Percentiles rank a stretch among this genome's conserved stretches.
These are phyloP conservation scores for Salix koriyanagi DNA, from an alignment of 345 rosid genomes.

Conservation along the genomic window DNA sequence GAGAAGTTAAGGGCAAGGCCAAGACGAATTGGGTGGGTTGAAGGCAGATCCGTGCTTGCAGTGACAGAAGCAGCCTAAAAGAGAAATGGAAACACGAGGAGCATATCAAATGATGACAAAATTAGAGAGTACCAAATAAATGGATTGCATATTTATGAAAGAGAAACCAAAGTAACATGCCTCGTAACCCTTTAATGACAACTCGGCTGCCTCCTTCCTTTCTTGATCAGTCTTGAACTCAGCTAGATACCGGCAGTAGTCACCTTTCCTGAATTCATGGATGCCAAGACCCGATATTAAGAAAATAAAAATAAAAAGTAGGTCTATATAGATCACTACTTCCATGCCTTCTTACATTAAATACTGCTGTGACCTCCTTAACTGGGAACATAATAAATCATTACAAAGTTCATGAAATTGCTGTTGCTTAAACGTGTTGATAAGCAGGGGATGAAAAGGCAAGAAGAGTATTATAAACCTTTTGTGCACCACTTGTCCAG, in stretches of 20 bases:
- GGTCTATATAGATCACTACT: background rate
- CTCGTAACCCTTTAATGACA: conserved; percentile 91
- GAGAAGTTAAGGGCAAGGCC: conserved; percentile 99
- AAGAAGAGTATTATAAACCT: background rate
- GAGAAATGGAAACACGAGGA: background rate
- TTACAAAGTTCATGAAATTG: background rate
- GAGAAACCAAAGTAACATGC: conserved; percentile 28
- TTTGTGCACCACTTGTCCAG: background rate
- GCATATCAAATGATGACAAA: background rate
- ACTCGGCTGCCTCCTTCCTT: conserved; percentile 89
- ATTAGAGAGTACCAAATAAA: background rate
- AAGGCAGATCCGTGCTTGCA: conserved; percentile 88
- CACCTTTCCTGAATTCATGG: conserved; percentile 72
- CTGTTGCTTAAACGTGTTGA: background rate
- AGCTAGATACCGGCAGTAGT: conserved; percentile 86
- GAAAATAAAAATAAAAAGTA: background rate
- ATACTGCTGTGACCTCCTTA: background rate
- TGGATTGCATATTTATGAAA: background rate
- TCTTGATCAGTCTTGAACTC: conserved; percentile 90
- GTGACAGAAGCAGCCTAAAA: conserved; percentile 78
- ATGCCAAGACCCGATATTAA: background rate
- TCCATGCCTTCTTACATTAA: background rate
- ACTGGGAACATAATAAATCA: background rate
- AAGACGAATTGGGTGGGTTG: conserved; percentile 96
- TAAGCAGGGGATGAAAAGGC: background rate